phyloP scores from a whole-genome alignment of 163 green algal species.

The Prototheca wickerhamii region DNA sequence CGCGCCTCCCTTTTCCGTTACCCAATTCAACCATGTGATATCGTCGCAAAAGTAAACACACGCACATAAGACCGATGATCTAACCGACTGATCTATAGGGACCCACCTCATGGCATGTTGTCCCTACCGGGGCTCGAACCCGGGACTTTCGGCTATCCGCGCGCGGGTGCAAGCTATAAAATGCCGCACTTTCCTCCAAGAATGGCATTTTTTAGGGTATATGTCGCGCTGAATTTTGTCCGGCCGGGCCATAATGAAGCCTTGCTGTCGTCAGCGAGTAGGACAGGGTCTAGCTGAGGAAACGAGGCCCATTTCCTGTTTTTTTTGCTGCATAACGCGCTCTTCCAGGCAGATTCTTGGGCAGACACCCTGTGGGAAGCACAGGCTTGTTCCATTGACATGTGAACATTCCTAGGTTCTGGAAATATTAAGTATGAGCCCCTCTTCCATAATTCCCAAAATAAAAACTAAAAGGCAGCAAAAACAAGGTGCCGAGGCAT shows the following conservation, averaged over 20 bases:
- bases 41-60: not conserved
- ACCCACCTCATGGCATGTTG: not conserved
- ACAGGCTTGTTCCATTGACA: no score
- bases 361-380: no score
- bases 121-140: conserved; percentile 4
- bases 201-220: not conserved
- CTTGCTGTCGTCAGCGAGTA: not conserved
- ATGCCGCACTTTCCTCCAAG: conserved; percentile 1
- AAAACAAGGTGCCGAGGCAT: no score
- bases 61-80: conserved; percentile 4
- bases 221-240: not conserved
- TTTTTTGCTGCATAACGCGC: no score
- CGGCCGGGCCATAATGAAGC: not conserved
- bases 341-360: no score
- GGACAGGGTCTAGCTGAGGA: no score
- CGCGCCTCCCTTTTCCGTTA: not conserved
- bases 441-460: no score
- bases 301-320: no score
- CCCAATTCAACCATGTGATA: no score
- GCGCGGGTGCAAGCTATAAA: not conserved
- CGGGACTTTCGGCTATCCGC: not conserved
- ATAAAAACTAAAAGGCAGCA: no score
- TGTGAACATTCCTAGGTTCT: no score
- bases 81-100: conserved; percentile 6
- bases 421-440: no score